Conservation (phyloP, 768 basidiomycete species). For the Hericium rajendrae region DNA sequence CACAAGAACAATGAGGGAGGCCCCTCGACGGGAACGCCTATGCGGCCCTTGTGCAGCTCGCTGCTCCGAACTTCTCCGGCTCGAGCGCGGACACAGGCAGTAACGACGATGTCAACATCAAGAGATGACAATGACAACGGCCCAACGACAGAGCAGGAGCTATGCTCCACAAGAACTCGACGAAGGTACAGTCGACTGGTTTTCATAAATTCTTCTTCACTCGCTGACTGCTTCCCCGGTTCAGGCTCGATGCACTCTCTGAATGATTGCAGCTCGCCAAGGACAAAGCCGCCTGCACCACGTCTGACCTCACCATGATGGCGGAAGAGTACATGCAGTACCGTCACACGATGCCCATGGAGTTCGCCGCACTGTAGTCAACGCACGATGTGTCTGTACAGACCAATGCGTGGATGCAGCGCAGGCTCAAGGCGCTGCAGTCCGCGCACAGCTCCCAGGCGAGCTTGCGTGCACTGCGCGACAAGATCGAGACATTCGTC, state of each 20-base stretch:
- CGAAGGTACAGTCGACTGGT: slow-evolving; percentile 40
- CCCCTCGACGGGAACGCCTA: no score
- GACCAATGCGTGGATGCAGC: slow-evolving; percentile 53
- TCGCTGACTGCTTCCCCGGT: slow-evolving; percentile 33
- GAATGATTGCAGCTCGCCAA: slow-evolving; percentile 74
- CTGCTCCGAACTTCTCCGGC: no score
- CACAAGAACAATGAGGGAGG: no score
- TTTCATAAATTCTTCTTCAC: background rate
- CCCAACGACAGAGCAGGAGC: slow-evolving; percentile 26
- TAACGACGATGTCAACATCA: no score
- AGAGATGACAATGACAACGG: no score
- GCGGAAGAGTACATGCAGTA: slow-evolving; percentile 80
- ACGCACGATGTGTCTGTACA: slow-evolving; percentile 66
- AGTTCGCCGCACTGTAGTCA: slow-evolving; percentile 66
- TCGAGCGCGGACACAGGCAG: no score
- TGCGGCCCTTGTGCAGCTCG: no score
- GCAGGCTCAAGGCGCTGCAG: slow-evolving; percentile 64
- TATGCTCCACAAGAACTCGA: slow-evolving; percentile 70
- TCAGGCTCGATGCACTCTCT: slow-evolving; percentile 79
- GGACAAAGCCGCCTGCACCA: slow-evolving; percentile 64
- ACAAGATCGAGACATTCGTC: slow-evolving; percentile 91
- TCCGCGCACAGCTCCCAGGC: slow-evolving; percentile 61
- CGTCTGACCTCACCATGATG: slow-evolving; percentile 57
- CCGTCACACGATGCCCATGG: slow-evolving; percentile 70
- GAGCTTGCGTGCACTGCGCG: slow-evolving; percentile 69